Conservation (phyloP, 768 basidiomycete species). For the Suillus clintonianus region DNA sequence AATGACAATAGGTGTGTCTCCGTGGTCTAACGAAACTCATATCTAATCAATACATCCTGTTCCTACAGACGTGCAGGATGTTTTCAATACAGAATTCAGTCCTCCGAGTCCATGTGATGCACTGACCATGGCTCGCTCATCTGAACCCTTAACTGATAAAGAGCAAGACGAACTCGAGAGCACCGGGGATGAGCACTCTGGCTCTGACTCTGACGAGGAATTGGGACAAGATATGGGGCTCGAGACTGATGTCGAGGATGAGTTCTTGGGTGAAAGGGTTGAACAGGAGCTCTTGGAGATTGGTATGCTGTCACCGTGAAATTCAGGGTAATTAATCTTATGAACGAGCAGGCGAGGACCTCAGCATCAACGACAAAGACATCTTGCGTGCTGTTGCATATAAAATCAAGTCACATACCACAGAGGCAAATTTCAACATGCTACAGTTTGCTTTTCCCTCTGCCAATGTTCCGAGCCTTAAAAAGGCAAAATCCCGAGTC, state of each 20-base stretch:
- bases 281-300: background rate
- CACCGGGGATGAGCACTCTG: background rate
- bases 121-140: too few species aligned
- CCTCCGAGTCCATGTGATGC: background rate
- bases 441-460: constrained; percentile 26
- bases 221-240: background rate
- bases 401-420: constrained; percentile 29
- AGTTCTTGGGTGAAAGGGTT: background rate
- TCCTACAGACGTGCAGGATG: background rate
- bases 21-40: background rate
- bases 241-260: background rate
- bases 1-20: background rate
- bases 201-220: background rate
- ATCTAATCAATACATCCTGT: background rate
- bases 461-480: constrained; percentile 14
- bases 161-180: too few species aligned
- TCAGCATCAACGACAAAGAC: background rate
- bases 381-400: constrained; percentile 32
- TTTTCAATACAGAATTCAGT: background rate
- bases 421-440: constrained; percentile 25
- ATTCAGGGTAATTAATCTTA: background rate
- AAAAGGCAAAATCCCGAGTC: constrained; percentile 20
- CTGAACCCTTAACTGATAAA: too few species aligned
- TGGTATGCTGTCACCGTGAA: background rate
- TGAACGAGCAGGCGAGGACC: background rate